Percentiles rank a stretch among this genome's conserved stretches.
These are phyloP conservation scores for Aspergillus pseudoglaucus DNA, from an alignment of 2,329 filamentous ascomycete species.

Conservation along the genomic window DNA sequence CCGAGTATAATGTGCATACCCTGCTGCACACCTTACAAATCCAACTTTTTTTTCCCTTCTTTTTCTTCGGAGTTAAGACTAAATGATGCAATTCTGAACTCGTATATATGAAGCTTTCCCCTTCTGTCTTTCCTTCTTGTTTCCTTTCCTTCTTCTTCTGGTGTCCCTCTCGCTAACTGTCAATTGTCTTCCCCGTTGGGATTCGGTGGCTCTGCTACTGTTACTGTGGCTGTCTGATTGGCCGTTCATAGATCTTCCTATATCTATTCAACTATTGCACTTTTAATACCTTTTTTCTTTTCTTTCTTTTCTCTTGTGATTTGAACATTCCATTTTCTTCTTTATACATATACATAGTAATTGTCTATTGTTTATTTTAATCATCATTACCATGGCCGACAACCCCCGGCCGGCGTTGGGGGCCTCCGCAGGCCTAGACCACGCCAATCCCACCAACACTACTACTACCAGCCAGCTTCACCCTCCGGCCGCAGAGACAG, in stretches of 20 bases:
- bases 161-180: neutral
- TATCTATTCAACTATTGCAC: too few relatives aligned
- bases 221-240: too few relatives aligned
- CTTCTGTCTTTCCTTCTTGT: neutral
- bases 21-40: neutral
- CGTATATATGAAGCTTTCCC: neutral
- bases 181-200: neutral
- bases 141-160: neutral
- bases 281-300: too few relatives aligned
- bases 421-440: neutral
- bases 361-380: neutral
- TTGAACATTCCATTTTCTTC: neutral
- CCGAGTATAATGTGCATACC: neutral
- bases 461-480: slow-evolving; percentile 1
- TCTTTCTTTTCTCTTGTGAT: too few relatives aligned
- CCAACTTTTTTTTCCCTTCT: neutral
- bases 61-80: neutral
- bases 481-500: slow-evolving; percentile 4
- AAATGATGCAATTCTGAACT: neutral
- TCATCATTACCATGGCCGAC: neutral
- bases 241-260: too few relatives aligned
- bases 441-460: slow-evolving; percentile 1
- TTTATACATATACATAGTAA: neutral
- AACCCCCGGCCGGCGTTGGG: slow-evolving; percentile 1
- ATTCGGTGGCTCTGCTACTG: too few relatives aligned